Conservation (phyloP, 2,329 filamentous ascomycete genomes). For the Colletotrichum scovillei region DNA sequence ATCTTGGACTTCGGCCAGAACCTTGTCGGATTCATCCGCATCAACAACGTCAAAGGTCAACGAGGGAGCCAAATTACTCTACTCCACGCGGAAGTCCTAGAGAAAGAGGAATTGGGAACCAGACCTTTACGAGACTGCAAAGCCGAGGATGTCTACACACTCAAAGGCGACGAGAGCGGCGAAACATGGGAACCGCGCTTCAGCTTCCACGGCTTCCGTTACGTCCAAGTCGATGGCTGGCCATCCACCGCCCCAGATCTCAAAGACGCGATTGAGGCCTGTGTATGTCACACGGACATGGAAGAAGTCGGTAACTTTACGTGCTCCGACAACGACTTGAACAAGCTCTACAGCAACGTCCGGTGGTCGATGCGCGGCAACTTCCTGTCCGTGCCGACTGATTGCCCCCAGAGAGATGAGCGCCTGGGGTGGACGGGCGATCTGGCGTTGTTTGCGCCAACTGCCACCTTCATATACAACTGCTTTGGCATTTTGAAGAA, state of each 20-base stretch:
- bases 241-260: background rate
- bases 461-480: slow-evolving; percentile 18
- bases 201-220: slow-evolving; percentile 64
- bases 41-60: slow-evolving; percentile 36
- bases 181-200: slow-evolving; percentile 56
- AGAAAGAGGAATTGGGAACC: slow-evolving; percentile 51
- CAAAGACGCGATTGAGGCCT: slow-evolving; percentile 7
- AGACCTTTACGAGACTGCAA: slow-evolving; percentile 51
- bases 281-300: slow-evolving; percentile 33
- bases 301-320: slow-evolving; percentile 9
- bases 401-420: slow-evolving; percentile 35
- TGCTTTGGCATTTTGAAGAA: slow-evolving; percentile 19
- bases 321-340: slow-evolving; percentile 20
- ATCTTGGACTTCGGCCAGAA: slow-evolving; percentile 59
- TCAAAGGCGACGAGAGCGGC: slow-evolving; percentile 37
- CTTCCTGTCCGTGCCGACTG: slow-evolving; percentile 32
- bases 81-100: slow-evolving; percentile 55
- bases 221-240: slow-evolving; percentile 56
- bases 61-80: slow-evolving; percentile 44
- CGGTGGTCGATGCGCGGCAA: slow-evolving; percentile 31
- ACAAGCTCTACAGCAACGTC: slow-evolving; percentile 21
- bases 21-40: slow-evolving; percentile 50
- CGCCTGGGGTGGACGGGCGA: slow-evolving; percentile 28
- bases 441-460: slow-evolving; percentile 24
- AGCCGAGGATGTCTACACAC: slow-evolving; percentile 47